phyloP scores from a whole-genome alignment of 306 rosid species.

The Elaeagnus macrophylla region DNA sequence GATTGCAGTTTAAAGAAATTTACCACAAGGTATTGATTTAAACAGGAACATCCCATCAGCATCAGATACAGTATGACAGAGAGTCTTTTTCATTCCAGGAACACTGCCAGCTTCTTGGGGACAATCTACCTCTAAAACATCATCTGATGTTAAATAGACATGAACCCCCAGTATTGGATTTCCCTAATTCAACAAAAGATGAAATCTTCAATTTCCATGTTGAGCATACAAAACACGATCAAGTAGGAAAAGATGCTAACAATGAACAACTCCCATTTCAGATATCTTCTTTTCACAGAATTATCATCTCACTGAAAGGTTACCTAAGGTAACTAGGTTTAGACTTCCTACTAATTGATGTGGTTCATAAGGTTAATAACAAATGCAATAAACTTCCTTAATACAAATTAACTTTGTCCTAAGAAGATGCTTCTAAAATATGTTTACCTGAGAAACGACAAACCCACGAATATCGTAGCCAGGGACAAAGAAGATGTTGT shows the following conservation, averaged over 20 bases:
- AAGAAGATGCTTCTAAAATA: conserved; percentile 10
- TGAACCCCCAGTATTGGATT: conserved; percentile 94
- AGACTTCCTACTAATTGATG: too few species aligned
- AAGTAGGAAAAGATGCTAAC: background rate
- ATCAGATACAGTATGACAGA: conserved; percentile 82
- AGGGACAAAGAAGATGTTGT: conserved; percentile 65
- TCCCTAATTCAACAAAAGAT: conserved; percentile 47
- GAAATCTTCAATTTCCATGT: conserved; percentile 12
- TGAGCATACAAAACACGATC: conserved; percentile 3
- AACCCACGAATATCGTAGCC: conserved; percentile 74
- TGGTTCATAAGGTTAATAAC: too few species aligned
- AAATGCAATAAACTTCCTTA: too few species aligned
- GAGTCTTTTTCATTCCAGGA: conserved; percentile 53
- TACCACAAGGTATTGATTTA: conserved; percentile 89
- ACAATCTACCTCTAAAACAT: conserved; percentile 74
- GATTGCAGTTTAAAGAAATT: conserved; percentile 5
- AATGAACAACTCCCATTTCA: too few species aligned
- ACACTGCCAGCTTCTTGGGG: conserved; percentile 70
- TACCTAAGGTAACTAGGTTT: too few species aligned
- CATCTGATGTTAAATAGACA: conserved; percentile 72
- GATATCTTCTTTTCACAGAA: too few species aligned
- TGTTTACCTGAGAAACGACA: conserved; percentile 90
- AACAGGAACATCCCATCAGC: conserved; percentile 76
- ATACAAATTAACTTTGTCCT: background rate
- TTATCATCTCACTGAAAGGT: too few species aligned